These are phyloP conservation scores for Strobilomyces dryophilus DNA, from an alignment of 768 basidiomycete genomes.

Conservation along the genomic window DNA sequence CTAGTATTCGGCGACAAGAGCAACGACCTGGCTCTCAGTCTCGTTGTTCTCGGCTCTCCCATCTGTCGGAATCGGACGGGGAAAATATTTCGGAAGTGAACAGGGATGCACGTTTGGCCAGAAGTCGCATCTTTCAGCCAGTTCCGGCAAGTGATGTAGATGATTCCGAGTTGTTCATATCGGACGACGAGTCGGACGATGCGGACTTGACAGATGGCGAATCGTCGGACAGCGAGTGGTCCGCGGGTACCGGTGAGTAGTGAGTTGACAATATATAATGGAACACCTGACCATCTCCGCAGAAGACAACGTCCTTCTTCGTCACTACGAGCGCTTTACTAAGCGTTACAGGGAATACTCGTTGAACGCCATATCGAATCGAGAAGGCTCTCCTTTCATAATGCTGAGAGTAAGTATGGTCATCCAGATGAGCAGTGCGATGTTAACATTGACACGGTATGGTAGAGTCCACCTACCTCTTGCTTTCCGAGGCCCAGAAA, in stretches of 20 bases:
- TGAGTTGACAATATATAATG: neutral
- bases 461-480: constrained; percentile 10
- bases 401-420: constrained; percentile 37
- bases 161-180: constrained; percentile 49
- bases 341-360: constrained; percentile 43
- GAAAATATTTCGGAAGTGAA: constrained; percentile 60
- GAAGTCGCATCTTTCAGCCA: constrained; percentile 47
- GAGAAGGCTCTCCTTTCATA: constrained; percentile 47
- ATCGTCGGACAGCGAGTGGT: constrained; percentile 35
- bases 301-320: constrained; percentile 31
- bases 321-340: constrained; percentile 46
- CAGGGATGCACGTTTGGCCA: constrained; percentile 72
- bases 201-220: constrained; percentile 57
- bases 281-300: constrained; percentile 9
- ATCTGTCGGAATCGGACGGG: constrained; percentile 61
- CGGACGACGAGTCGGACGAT: constrained; percentile 78
- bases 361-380: constrained; percentile 34
- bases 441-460: neutral
- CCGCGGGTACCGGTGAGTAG: constrained; percentile 36
- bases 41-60: constrained; percentile 22
- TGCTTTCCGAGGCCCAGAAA: constrained; percentile 7
- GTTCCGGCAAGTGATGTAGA: constrained; percentile 16
- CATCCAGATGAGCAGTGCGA: neutral
- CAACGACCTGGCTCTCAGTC: constrained; percentile 5
- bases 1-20: constrained; percentile 5